phyloP scores from a whole-genome alignment of 768 basidiomycete genomes.

The Leccinum olivaceopallidum region DNA sequence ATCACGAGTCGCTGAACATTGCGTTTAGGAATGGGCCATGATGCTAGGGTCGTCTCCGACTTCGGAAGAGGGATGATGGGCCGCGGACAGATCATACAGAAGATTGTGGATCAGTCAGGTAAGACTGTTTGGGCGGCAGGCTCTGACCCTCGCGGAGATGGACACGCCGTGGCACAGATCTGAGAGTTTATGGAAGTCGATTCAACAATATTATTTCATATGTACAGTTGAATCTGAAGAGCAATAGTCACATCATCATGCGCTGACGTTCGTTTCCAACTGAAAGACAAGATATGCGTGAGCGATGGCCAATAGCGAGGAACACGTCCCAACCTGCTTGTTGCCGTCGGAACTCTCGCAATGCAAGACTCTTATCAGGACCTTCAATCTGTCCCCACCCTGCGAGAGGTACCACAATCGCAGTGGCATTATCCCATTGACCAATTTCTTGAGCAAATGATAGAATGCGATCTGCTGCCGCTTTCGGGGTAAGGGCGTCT shows the following conservation, averaged over 20 bases:
- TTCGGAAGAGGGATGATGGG: slow-evolving; percentile 69
- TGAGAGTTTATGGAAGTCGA: slow-evolving; percentile 32
- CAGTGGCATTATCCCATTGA: slow-evolving; percentile 86
- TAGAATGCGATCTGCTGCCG: slow-evolving; percentile 82
- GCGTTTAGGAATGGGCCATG: slow-evolving; percentile 82
- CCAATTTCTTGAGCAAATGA: slow-evolving; percentile 86
- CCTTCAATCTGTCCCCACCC: slow-evolving; percentile 89
- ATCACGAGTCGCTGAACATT: slow-evolving; percentile 4
- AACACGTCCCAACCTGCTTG: slow-evolving; percentile 52
- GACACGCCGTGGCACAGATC: slow-evolving; percentile 85
- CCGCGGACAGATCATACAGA: slow-evolving; percentile 90
- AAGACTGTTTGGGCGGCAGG: slow-evolving; percentile 92
- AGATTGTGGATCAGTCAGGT: slow-evolving; percentile 62
- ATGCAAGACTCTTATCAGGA: slow-evolving; percentile 75
- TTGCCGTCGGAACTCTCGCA: slow-evolving; percentile 76
- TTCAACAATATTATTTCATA: slow-evolving; percentile 4
- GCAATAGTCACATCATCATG: slow-evolving; percentile 50
- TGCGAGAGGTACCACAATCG: slow-evolving; percentile 85
- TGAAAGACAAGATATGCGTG: slow-evolving; percentile 24
- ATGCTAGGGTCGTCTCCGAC: slow-evolving; percentile 62
- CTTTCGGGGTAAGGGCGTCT: slow-evolving; percentile 64
- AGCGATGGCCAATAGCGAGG: slow-evolving; percentile 1
- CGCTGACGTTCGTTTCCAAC: slow-evolving; percentile 59
- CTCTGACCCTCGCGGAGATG: slow-evolving; percentile 86
- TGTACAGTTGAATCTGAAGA: neutral